phyloP scores from a whole-genome alignment of 495 filamentous ascomycete genomes.

The Elasticomyces elasticus region DNA sequence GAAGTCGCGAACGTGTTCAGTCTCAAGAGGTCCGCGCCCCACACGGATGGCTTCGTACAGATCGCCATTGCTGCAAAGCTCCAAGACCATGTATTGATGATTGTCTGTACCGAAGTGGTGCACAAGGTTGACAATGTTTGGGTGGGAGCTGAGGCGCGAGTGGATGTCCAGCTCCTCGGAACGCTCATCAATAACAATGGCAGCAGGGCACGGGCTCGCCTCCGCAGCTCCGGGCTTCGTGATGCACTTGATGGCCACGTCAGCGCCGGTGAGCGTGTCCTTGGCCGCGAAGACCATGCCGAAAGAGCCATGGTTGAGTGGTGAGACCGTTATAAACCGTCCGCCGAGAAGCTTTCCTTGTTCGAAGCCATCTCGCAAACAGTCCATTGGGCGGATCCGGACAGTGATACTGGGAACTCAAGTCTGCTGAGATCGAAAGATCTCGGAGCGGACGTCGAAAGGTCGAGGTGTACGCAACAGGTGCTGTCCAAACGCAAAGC shows the following conservation, averaged over 20 bases:
- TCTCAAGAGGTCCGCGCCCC: slow-evolving; percentile 79
- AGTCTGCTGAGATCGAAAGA: background rate
- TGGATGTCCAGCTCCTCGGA: slow-evolving; percentile 86
- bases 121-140: slow-evolving; percentile 88
- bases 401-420: background rate
- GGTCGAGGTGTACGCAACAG: background rate
- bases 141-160: slow-evolving; percentile 62
- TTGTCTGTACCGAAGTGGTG: slow-evolving; percentile 84
- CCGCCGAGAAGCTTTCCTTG: slow-evolving; percentile 33
- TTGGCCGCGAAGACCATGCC: slow-evolving; percentile 93
- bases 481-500: background rate
- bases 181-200: slow-evolving; percentile 60
- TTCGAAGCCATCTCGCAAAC: slow-evolving; percentile 34
- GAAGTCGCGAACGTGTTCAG: slow-evolving; percentile 90
- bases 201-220: slow-evolving; percentile 34
- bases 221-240: slow-evolving; percentile 59
- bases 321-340: slow-evolving; percentile 81
- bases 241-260: slow-evolving; percentile 89
- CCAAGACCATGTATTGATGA: slow-evolving; percentile 85
- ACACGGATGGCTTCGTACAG: slow-evolving; percentile 92
- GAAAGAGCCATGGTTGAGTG: slow-evolving; percentile 96
- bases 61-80: slow-evolving; percentile 94
- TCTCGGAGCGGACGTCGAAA: background rate
- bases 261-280: slow-evolving; percentile 60
- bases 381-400: slow-evolving; percentile 28